These are phyloP conservation scores for Colletotrichum sansevieriae DNA, from an alignment of 2,329 filamentous ascomycete species.

Conservation along the genomic window DNA sequence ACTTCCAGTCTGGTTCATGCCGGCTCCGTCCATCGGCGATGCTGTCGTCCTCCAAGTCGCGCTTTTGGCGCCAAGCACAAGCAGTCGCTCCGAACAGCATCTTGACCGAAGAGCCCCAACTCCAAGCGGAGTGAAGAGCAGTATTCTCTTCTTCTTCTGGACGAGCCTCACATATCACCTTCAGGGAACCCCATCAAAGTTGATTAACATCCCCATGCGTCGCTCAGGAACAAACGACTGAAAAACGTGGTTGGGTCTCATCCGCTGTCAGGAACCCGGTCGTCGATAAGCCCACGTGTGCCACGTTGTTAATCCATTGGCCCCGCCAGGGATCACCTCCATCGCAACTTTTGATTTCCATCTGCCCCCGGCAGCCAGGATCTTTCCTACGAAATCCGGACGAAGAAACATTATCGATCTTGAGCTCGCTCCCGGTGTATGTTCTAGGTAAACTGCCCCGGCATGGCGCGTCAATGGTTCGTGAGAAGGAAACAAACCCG, in stretches of 20 bases:
- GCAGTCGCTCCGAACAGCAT: slow-evolving; percentile 12
- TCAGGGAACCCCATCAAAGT: not conserved
- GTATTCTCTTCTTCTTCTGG: not conserved
- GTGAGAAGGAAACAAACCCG: not conserved
- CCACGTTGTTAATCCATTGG: slow-evolving; percentile 51
- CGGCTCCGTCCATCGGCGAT: not conserved
- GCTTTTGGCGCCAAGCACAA: not conserved
- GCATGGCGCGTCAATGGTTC: slow-evolving; percentile 40
- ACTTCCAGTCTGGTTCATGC: not conserved
- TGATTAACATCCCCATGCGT: slow-evolving; percentile 13
- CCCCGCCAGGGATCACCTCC: slow-evolving; percentile 28
- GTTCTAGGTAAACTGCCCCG: slow-evolving; percentile 37
- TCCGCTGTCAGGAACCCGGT: slow-evolving; percentile 29
- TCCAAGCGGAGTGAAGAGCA: not conserved
- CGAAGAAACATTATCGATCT: slow-evolving; percentile 15
- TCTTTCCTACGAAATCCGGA: slow-evolving; percentile 20
- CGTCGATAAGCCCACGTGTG: slow-evolving; percentile 38
- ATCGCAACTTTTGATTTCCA: not conserved
- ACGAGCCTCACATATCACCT: slow-evolving; percentile 20
- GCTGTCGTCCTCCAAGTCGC: not conserved
- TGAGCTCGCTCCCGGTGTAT: slow-evolving; percentile 20
- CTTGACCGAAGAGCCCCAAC: slow-evolving; percentile 6
- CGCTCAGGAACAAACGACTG: slow-evolving; percentile 12
- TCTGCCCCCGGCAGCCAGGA: slow-evolving; percentile 8
- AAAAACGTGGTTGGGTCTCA: slow-evolving; percentile 30